phyloP scores from a whole-genome alignment of 495 filamentous ascomycete genomes.

The Aspergillus saccharolyticus region DNA sequence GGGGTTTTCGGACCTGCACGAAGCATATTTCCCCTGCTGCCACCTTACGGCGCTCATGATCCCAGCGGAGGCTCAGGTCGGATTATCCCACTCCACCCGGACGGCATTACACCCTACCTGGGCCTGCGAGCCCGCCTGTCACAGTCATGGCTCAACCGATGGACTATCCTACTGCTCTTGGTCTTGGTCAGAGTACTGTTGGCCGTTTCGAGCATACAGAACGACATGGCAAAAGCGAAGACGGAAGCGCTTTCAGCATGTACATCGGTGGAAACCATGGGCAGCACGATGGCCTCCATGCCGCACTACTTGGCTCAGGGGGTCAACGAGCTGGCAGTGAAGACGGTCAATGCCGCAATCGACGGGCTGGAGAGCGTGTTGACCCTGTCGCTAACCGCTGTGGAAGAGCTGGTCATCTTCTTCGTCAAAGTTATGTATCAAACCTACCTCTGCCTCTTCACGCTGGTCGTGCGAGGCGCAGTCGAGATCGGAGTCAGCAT shows the following conservation, averaged over 20 bases:
- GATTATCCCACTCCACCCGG: slow-evolving; percentile 47
- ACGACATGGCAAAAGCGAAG: slow-evolving; percentile 69
- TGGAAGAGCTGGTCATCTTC: slow-evolving; percentile 86
- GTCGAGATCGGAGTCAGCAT: slow-evolving; percentile 63
- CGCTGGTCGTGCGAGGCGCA: slow-evolving; percentile 70
- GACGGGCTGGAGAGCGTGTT: slow-evolving; percentile 70
- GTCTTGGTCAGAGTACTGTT: slow-evolving; percentile 77
- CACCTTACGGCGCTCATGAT: slow-evolving; percentile 42
- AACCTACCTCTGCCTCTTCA: slow-evolving; percentile 83
- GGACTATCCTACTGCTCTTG: slow-evolving; percentile 85
- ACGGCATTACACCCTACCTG: slow-evolving; percentile 90
- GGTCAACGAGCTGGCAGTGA: slow-evolving; percentile 79
- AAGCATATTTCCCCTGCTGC: slow-evolving; percentile 40
- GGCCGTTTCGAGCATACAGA: slow-evolving; percentile 62
- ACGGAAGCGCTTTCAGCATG: slow-evolving; percentile 81
- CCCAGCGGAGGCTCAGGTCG: slow-evolving; percentile 26
- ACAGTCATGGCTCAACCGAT: slow-evolving; percentile 94
- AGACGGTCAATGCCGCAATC: slow-evolving; percentile 71
- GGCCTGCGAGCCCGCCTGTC: slow-evolving; percentile 85
- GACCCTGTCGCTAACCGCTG: slow-evolving; percentile 68
- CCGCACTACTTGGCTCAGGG: slow-evolving; percentile 86
- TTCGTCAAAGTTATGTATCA: slow-evolving; percentile 81
- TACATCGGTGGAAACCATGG: slow-evolving; percentile 86
- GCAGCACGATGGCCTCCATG: slow-evolving; percentile 95
- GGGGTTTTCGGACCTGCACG: slow-evolving; percentile 28